Evolutionary conservation across 2,329 filamentous ascomycete species (phyloP), one percentile per base, ranked within the genome.

Genomic region (Cytospora chrysosperma): DNA sequence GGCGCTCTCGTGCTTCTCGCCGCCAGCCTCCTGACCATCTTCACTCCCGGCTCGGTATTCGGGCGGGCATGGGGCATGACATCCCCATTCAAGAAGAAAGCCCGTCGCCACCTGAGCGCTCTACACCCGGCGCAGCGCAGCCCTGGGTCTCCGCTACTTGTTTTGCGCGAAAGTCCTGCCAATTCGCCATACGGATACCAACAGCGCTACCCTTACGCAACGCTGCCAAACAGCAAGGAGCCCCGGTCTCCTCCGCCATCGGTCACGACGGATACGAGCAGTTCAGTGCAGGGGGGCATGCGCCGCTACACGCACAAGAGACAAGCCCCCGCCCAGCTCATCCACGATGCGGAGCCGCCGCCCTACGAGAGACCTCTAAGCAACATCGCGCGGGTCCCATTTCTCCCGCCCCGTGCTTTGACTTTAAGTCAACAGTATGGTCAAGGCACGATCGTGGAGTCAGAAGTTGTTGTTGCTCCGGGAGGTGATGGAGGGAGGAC

Each of bases 21-120:
- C 10, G 71, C 71, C 52, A 61, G 75, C 9, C 68, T 80, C 13
- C 67, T 81, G 8, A 73, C 74, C 1, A 57, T 72, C 1, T 71
- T 75, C 32, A 75, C 78, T 4, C 78, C 77, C 0, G 78, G 78
- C 0, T 66, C 68, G 8, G 76, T 75, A 0, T 81, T 81, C 56
- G 75, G 76, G 3, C 61, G 66, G 0, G 73, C 76, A 5, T 80
- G 80, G 78, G 69, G 70, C n/a, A 67, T 73, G 17, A 80, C 77
- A 2, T 76, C 76, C 2, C 74, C 77, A 15, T 63, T 49, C 19
- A 59, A n/a, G 21, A 50, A 51, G 9, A 58, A 55, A 24, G 56
- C 61, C 2, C 50, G 57, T 5, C 53, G 47, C 17, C 30, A 61
- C 17, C 54, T 58, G 12, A 28, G 26, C 27, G 13, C 27, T 30